phyloP scores from a whole-genome alignment of 2,329 filamentous ascomycete species.

The Aspergillus ochraceus region DNA sequence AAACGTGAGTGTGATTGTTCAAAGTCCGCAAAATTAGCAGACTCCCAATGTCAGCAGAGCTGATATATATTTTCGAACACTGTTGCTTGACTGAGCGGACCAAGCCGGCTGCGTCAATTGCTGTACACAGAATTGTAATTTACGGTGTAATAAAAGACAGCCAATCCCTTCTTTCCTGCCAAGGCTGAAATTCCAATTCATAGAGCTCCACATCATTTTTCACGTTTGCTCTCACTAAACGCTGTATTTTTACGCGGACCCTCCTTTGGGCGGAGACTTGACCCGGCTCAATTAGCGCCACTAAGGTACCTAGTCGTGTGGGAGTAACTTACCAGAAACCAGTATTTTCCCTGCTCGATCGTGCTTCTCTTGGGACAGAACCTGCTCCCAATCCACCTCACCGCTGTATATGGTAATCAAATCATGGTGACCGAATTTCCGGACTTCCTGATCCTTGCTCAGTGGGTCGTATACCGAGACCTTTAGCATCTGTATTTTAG shows the following conservation, averaged over 20 bases:
- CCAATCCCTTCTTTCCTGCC: conserved; percentile 10
- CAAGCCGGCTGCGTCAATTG: background rate
- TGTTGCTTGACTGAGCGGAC: background rate
- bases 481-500: conserved; percentile 1
- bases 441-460: background rate
- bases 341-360: conserved; percentile 11
- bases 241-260: conserved; percentile 13
- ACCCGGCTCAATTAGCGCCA: conserved; percentile 5
- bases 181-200: conserved; percentile 24
- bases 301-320: too few species aligned
- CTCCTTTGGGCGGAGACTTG: conserved; percentile 15
- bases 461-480: conserved; percentile 7
- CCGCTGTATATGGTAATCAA: conserved; percentile 20
- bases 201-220: conserved; percentile 17
- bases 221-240: conserved; percentile 12
- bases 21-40: background rate
- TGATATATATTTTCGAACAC: background rate
- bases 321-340: conserved; percentile 11
- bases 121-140: background rate
- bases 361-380: conserved; percentile 7
- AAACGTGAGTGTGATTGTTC: background rate
- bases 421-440: conserved; percentile 18
- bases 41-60: background rate
- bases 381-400: conserved; percentile 11
- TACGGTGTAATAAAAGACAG: conserved; percentile 10